Evolutionary conservation across 192 early-diverging fungal species (phyloP).

Genomic region (Pilobolus umbonatus): DNA sequence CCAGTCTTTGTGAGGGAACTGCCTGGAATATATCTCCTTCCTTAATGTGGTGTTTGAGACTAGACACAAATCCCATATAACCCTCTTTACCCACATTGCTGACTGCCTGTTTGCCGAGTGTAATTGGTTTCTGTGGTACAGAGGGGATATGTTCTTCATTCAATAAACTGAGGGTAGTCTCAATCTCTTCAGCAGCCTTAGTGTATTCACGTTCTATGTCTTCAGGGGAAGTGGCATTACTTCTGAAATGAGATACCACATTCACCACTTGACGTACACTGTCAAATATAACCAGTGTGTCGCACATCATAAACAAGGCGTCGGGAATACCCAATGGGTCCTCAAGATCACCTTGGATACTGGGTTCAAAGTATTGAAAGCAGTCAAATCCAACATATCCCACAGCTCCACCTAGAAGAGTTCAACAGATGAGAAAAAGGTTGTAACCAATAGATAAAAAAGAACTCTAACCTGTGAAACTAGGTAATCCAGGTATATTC

Average conservation of each 20-base stretch:
- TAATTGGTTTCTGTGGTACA: constrained; percentile 72
- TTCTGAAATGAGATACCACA: constrained; percentile 87
- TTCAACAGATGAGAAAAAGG: constrained; percentile 2
- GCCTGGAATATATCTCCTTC: constrained; percentile 98
- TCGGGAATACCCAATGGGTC: constrained; percentile 93
- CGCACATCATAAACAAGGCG: constrained; percentile 90
- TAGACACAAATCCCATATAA: constrained; percentile 85
- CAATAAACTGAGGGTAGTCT: constrained; percentile 61
- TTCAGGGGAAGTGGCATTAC: constrained; percentile 49
- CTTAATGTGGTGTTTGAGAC: constrained; percentile 86
- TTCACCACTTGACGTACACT: constrained; percentile 88
- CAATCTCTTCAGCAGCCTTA: constrained; percentile 66
- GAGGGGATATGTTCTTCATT: constrained; percentile 66
- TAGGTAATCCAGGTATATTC: constrained; percentile 74
- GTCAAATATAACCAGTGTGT: constrained; percentile 95
- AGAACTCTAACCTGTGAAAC: constrained; percentile 66
- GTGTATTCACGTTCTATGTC: constrained; percentile 60
- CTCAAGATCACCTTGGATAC: constrained; percentile 67
- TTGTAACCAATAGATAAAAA: background rate
- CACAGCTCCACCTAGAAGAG: constrained; percentile 79
- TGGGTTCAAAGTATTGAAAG: constrained; percentile 96
- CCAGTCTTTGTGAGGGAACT: constrained; percentile 89
- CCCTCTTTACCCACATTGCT: constrained; percentile 92
- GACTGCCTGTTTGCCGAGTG: constrained; percentile 59
- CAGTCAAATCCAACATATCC: constrained; percentile 98